A percentile compares a stretch with the other conserved stretches of the same genome.
Conservation (phyloP, 305 asterid genomes). For the Petunia hybrid region DNA sequence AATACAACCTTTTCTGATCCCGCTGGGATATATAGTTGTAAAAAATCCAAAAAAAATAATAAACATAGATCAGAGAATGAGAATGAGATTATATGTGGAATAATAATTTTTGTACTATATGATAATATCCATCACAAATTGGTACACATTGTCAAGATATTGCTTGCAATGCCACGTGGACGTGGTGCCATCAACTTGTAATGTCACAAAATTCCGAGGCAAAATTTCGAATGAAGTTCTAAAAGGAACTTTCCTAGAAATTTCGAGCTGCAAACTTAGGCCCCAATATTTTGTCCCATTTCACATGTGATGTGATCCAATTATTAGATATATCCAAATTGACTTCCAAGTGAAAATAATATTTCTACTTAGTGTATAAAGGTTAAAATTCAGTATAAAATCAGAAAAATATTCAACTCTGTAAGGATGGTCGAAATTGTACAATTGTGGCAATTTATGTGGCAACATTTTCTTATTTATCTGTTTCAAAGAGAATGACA, state of each 20-base stretch:
- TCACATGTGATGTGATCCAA: slow-evolving; percentile 8
- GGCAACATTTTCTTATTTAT: no score
- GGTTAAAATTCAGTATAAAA: not conserved
- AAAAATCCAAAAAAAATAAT: no score
- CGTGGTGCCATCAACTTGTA: not conserved
- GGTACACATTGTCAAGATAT: not conserved
- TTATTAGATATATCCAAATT: not conserved
- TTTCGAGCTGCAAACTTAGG: not conserved
- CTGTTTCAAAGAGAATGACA: no score
- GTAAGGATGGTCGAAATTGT: not conserved
- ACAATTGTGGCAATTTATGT: not conserved
- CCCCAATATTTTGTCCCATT: slow-evolving; percentile 25
- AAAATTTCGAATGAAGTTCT: not conserved
- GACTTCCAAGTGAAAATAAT: not conserved
- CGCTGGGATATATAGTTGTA: no score
- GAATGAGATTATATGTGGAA: no score
- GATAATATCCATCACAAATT: not conserved
- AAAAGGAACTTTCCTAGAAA: slow-evolving; percentile 12
- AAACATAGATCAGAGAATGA: no score
- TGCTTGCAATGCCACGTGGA: not conserved
- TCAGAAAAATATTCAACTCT: not conserved
- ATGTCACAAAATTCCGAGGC: not conserved
- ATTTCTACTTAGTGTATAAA: no score
- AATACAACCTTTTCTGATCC: no score
- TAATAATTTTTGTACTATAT: not conserved